Conservation (phyloP, 106 monocot genomes). For the Dactylorhiza incarnata region DNA sequence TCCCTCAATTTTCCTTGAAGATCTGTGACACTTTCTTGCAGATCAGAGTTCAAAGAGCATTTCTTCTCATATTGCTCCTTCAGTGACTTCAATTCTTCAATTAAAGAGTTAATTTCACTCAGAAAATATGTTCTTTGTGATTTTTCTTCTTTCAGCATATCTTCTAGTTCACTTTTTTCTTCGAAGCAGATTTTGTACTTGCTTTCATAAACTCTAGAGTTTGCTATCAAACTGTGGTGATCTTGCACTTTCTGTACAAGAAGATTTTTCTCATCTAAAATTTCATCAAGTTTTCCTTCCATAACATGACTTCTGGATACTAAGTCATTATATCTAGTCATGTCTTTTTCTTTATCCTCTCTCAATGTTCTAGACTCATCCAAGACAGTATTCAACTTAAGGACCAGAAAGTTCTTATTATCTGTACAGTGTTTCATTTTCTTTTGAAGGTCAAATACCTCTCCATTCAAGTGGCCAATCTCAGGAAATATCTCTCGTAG, state of each 20-base stretch:
- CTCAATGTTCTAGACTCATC: slow-evolving; percentile 35
- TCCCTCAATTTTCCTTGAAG: slow-evolving; percentile 35
- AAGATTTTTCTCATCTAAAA: slow-evolving; percentile 38
- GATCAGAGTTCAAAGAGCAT: slow-evolving; percentile 28
- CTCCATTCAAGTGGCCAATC: slow-evolving; percentile 28
- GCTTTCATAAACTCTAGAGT: slow-evolving; percentile 29
- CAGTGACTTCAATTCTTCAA: slow-evolving; percentile 35
- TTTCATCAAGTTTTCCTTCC: slow-evolving; percentile 47
- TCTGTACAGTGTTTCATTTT: slow-evolving; percentile 37
- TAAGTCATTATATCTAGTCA: slow-evolving; percentile 54
- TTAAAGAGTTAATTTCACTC: slow-evolving; percentile 22
- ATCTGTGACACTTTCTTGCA: slow-evolving; percentile 25
- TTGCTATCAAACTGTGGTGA: slow-evolving; percentile 29
- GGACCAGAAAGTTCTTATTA: slow-evolving; percentile 32
- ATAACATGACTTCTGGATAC: slow-evolving; percentile 35
- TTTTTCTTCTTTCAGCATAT: slow-evolving; percentile 51
- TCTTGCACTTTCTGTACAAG: slow-evolving; percentile 42
- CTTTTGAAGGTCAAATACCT: slow-evolving; percentile 31
- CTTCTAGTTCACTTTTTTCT: slow-evolving; percentile 46
- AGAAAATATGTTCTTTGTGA: slow-evolving; percentile 33
- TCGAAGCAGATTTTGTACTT: slow-evolving; percentile 36
- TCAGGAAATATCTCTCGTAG: slow-evolving; percentile 28
- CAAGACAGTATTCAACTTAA: slow-evolving; percentile 30
- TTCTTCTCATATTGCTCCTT: slow-evolving; percentile 35
- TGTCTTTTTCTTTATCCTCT: slow-evolving; percentile 39